Evolutionary conservation across 1,284 basidiomycete genomes (phyloP), one percentile per base, ranked within the genome.

Genomic region (Tremellales sp.): DNA sequence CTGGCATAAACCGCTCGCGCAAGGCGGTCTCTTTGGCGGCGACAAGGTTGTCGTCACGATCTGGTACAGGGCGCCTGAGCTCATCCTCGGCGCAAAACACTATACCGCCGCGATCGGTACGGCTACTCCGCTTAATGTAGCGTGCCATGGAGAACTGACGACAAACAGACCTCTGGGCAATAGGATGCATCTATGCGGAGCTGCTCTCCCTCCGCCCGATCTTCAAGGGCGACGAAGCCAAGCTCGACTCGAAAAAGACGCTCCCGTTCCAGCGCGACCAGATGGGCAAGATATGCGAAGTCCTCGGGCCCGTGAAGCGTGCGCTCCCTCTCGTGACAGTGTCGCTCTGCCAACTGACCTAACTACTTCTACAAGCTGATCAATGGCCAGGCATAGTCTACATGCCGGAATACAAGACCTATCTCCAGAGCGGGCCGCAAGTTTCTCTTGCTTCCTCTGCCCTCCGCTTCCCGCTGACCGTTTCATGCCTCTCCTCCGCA

Each of bases 1-100:
- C 37, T 71, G 67, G 66, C 69, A 71, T 48, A 68, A 68, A 47
- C 69, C 69, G 2, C 48, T 71, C 25, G 69, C 69, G 2, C 53
- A 54, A 26, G 60, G 59, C 1, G 69, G 69, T 31, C 48, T 71
- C 16, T 83, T 88, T 68, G 81, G 82, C 1, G 90, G 90, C 18
- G 94, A 98, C 75, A 97, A 97, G 69, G 93, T 99, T 10, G 95
- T 99, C 28, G 95, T 99, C 2, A 98, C 95, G 0, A 97, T 98
- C 60, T 98, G 94, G 94, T 98, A 98, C 65, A 85, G 94, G 38
- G 90, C 92, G 2, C 94, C 94, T 0, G 94, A 98, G 69, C 80
- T 97, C 3, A 79, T 97, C 8, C 79, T 97, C 66, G 94, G 94
- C 12, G 89, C 93, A 2, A 87, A 92, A 52, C 94, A 98, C 70